Evolutionary conservation across 2,329 filamentous ascomycete genomes (phyloP).

Genomic region (Mollisia scopiformis): DNA sequence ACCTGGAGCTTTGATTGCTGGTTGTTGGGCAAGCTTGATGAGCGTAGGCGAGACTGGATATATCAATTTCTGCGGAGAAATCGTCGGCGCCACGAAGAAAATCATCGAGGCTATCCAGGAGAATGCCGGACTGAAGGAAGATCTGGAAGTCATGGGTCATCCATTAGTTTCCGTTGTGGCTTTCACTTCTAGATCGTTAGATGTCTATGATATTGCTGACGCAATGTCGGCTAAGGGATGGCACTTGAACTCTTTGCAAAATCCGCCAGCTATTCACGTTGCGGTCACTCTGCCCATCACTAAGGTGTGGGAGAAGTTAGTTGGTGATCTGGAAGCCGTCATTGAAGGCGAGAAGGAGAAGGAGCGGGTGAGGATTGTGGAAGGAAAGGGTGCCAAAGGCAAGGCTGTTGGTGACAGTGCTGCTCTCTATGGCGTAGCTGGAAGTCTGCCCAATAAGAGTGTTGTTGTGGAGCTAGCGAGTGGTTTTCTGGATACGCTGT

Average conservation of each 20-base stretch:
- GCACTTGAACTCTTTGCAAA: slow-evolving; percentile 95
- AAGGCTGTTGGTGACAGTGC: slow-evolving; percentile 78
- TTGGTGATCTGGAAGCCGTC: slow-evolving; percentile 70
- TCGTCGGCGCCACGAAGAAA: slow-evolving; percentile 84
- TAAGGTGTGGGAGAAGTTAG: slow-evolving; percentile 77
- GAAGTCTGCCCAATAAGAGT: slow-evolving; percentile 92
- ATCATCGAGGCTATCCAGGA: slow-evolving; percentile 75
- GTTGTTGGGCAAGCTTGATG: slow-evolving; percentile 94
- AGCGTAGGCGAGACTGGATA: slow-evolving; percentile 86
- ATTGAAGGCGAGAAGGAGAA: slow-evolving; percentile 78
- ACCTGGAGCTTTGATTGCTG: slow-evolving; percentile 91
- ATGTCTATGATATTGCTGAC: slow-evolving; percentile 95
- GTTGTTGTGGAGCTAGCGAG: slow-evolving; percentile 88
- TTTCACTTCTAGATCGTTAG: slow-evolving; percentile 80
- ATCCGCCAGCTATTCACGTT: slow-evolving; percentile 88
- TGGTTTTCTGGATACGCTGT: slow-evolving; percentile 90
- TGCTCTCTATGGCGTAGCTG: slow-evolving; percentile 92
- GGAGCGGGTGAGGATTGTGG: slow-evolving; percentile 71
- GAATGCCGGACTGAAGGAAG: slow-evolving; percentile 67
- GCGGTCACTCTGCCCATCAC: slow-evolving; percentile 89
- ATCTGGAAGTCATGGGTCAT: slow-evolving; percentile 80
- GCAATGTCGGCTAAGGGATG: slow-evolving; percentile 83
- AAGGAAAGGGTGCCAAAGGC: slow-evolving; percentile 68
- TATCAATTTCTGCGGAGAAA: slow-evolving; percentile 81
- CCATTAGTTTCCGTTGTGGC: slow-evolving; percentile 91